Evolutionary conservation across 2,329 filamentous ascomycete species (phyloP), one percentile per base, ranked within the genome.

Genomic region (Fonsecaea erecta): DNA sequence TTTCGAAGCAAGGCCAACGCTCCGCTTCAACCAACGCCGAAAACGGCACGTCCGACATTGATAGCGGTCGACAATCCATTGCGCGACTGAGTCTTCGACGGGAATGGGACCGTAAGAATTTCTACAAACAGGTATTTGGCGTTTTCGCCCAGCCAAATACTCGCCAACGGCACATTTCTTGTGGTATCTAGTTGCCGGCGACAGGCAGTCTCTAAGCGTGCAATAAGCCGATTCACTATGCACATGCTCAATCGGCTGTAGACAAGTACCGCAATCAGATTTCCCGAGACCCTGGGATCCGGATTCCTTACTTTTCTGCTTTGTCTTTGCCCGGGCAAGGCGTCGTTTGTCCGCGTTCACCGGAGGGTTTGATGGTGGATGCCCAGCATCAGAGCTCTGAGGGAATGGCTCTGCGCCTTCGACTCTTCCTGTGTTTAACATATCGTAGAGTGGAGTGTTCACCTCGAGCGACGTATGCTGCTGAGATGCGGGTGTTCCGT

Each of bases 101-200:
- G 18, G 43, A 24, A 26, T 18, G 26, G 43, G 43, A 48, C 43
- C 3, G 14, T 6, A 5, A 32, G 18, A n/a, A 18, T n/a, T 7
- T 12, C 14, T 26, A 40, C 4, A 12, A 7, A 18, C 11, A 14
- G 54, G 37, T 30, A 37, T 46, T 52, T 18, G 59, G 46, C 46
- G 12, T 37, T 35, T 34, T 46, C 30, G 52, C 28, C 16, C n/a
- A n/a, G 8, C 52, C 24, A n/a, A 11, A 18, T 18, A 3, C 52
- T n/a, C 1, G n/a, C 6, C 30, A n/a, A 54, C 35, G 24, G 60
- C 60, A 46, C 70, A 71, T 51, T 37, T 40, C 12, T 34, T 48
- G 60, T 71, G 70, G 28, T 68, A 71, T 24, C 58, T 70, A 14
- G 34, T 52, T 5, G 46, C 37, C 1, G 69, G 59, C 16, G 60